Conservation (phyloP, 306 rosid species). For the Mimosa pudica region DNA sequence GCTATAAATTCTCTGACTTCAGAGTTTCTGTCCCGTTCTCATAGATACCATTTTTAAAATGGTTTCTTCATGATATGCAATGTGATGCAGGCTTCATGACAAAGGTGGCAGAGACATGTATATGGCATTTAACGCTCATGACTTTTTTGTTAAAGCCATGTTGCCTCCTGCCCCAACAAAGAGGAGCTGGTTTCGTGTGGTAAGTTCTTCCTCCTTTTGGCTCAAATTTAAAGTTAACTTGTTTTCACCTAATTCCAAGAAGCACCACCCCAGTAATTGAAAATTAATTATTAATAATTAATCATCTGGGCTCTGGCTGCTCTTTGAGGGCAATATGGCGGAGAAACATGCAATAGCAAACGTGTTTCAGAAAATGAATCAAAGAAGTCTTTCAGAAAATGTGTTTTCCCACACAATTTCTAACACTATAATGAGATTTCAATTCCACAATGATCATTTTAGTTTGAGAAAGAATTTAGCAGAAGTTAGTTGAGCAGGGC, state of each 20-base stretch:
- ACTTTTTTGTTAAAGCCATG: slow-evolving; percentile 50
- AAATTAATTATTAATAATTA: neutral
- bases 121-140: slow-evolving; percentile 91
- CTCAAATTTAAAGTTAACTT: neutral
- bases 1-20: neutral
- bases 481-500: slow-evolving; percentile 2
- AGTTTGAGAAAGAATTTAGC: slow-evolving; percentile 21
- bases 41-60: neutral
- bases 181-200: slow-evolving; percentile 90
- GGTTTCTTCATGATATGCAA: neutral
- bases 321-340: neutral
- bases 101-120: slow-evolving; percentile 69
- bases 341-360: neutral
- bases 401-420: neutral
- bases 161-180: slow-evolving; percentile 67
- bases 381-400: neutral
- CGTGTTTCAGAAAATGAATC: neutral
- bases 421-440: slow-evolving; percentile 11
- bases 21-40: neutral
- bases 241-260: slow-evolving; percentile 9
- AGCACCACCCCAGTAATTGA: neutral
- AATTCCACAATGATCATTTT: neutral
- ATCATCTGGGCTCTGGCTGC: neutral
- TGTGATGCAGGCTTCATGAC: slow-evolving; percentile 77
- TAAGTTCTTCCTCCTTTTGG: slow-evolving; percentile 46